Evolutionary conservation across 108 stramenopile species (phyloP).

Genomic region (Pseudonitzschia delicatissima): DNA sequence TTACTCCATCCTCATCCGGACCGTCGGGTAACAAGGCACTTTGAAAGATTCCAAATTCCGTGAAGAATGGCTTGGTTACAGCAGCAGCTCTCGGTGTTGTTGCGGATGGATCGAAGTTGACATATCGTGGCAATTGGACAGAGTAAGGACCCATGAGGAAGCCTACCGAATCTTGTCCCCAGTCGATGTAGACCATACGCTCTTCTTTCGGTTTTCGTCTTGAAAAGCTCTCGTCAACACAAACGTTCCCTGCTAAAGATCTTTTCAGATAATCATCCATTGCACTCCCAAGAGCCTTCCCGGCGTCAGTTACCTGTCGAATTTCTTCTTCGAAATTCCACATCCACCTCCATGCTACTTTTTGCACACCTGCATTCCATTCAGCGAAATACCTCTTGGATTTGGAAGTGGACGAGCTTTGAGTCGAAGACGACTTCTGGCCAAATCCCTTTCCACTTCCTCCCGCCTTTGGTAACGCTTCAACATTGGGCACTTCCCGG

Average conservation of each 20-base stretch:
- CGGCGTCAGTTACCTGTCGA: slow-evolving; percentile 37
- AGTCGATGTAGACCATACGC: slow-evolving; percentile 57
- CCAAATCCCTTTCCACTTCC: slow-evolving; percentile 36
- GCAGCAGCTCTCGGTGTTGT: slow-evolving; percentile 5
- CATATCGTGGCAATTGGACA: slow-evolving; percentile 42
- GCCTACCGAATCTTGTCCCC: slow-evolving; percentile 33
- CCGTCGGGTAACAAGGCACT: not conserved
- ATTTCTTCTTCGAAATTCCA: slow-evolving; percentile 71
- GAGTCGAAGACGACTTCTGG: not conserved
- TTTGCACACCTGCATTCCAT: slow-evolving; percentile 78
- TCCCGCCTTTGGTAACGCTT: slow-evolving; percentile 12
- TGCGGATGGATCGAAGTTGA: slow-evolving; percentile 29
- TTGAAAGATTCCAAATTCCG: slow-evolving; percentile 50
- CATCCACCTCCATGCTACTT: slow-evolving; percentile 59
- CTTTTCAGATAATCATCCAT: slow-evolving; percentile 15
- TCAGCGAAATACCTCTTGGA: slow-evolving; percentile 39
- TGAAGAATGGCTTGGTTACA: slow-evolving; percentile 36
- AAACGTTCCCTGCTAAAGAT: slow-evolving; percentile 32
- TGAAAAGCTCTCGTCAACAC: slow-evolving; percentile 42
- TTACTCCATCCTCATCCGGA: not conserved
- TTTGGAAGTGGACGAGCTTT: slow-evolving; percentile 23
- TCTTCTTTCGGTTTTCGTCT: slow-evolving; percentile 40
- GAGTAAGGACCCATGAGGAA: slow-evolving; percentile 29
- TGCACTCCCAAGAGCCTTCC: slow-evolving; percentile 36
- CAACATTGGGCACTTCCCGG: slow-evolving; percentile 47